A percentile compares a stretch with the other conserved stretches of the same genome.
Evolutionary conservation across 164 flowering plant genomes (phyloP).

Genomic region (Cinnamomum micranthum): DNA sequence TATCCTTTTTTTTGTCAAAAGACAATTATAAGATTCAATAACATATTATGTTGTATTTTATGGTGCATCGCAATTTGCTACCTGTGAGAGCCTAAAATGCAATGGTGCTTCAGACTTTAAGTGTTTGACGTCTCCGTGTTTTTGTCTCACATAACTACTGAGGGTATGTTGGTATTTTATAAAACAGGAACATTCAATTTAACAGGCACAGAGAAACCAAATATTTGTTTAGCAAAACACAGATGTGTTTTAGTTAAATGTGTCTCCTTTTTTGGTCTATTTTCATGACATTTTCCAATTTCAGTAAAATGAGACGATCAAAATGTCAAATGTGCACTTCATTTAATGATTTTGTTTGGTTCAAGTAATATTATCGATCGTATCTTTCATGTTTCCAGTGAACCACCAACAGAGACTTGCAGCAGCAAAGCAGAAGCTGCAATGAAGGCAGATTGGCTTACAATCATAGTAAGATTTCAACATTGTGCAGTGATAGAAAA

Average conservation of each 20-base stretch:
- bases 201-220: neutral
- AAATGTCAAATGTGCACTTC: neutral
- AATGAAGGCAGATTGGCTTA: slow-evolving; percentile 68
- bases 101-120: neutral
- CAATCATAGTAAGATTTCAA: slow-evolving; percentile 63
- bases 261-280: neutral
- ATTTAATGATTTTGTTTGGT: neutral
- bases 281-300: neutral
- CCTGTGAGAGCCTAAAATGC: neutral
- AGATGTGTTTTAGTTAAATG: neutral
- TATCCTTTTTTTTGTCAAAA: too few species aligned
- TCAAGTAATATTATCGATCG: slow-evolving; percentile 2
- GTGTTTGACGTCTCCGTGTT: neutral
- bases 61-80: neutral
- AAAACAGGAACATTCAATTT: neutral
- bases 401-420: slow-evolving; percentile 73
- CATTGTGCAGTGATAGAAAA: neutral
- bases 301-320: neutral
- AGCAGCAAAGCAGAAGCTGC: slow-evolving; percentile 55
- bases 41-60: neutral
- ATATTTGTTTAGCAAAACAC: too few species aligned
- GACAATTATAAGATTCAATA: too few species aligned
- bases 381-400: slow-evolving; percentile 43
- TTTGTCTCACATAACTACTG: neutral
- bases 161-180: neutral